Evolutionary conservation across 371 early-diverging fungal genomes (phyloP).

Genomic region (Amoeboaphelidium occidentale): DNA sequence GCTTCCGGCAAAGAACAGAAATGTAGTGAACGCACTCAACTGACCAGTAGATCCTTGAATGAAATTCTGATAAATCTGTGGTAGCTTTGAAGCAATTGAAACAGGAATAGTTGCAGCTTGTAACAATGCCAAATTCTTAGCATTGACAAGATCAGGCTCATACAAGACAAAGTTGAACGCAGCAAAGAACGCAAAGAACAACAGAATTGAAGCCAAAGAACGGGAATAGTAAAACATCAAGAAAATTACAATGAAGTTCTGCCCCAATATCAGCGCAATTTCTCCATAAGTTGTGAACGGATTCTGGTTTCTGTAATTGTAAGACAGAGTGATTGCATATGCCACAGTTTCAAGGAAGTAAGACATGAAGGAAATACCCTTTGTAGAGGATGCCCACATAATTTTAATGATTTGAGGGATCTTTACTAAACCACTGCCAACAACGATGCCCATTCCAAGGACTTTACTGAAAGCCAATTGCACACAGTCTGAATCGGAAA

Average conservation of each 20-base stretch:
- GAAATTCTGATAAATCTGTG: constrained; percentile 60
- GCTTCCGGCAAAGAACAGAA: constrained; percentile 57
- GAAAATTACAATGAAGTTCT: constrained; percentile 41
- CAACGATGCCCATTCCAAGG: constrained; percentile 69
- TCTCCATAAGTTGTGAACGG: constrained; percentile 88
- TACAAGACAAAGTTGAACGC: constrained; percentile 15
- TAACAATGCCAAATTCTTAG: constrained; percentile 24
- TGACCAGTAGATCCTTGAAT: constrained; percentile 58
- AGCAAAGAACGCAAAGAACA: constrained; percentile 11
- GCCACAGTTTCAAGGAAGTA: constrained; percentile 61
- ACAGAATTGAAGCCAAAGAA: constrained; percentile 12
- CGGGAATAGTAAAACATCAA: constrained; percentile 34
- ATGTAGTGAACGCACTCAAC: constrained; percentile 58
- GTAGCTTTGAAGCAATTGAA: constrained; percentile 45
- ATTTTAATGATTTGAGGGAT: constrained; percentile 88
- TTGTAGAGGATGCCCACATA: constrained; percentile 31
- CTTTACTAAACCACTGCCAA: constrained; percentile 70
- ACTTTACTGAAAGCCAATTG: constrained; percentile 61
- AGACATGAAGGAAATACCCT: constrained; percentile 51
- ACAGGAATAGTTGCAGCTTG: constrained; percentile 59
- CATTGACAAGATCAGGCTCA: constrained; percentile 16
- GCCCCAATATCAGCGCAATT: constrained; percentile 22
- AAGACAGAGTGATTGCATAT: constrained; percentile 46
- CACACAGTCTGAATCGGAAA: constrained; percentile 23
- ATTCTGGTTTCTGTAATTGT: constrained; percentile 49